Evolutionary conservation across 2,329 filamentous ascomycete genomes (phyloP).

Genomic region (Apiospora marii): DNA sequence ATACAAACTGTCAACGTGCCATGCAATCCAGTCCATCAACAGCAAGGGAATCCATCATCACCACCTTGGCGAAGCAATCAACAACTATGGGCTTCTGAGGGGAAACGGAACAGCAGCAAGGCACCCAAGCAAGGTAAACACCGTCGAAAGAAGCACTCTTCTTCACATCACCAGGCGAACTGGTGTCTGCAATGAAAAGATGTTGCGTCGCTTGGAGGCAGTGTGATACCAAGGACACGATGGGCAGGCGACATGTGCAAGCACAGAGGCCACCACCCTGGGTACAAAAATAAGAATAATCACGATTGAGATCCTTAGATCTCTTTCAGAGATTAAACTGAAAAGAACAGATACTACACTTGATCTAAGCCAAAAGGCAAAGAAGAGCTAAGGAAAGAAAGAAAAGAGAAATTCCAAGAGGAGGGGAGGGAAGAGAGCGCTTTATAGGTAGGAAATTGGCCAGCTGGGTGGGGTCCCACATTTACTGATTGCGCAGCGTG

Average conservation of each 20-base stretch:
- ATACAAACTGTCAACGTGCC: background rate
- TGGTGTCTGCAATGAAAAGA: conserved; percentile 67
- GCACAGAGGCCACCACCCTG: conserved; percentile 68
- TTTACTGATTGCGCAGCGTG: background rate
- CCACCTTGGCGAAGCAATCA: background rate
- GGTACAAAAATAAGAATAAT: conserved; percentile 84
- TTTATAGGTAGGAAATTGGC: background rate
- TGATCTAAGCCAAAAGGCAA: conserved; percentile 70
- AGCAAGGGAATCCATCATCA: background rate
- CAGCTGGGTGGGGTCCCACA: background rate
- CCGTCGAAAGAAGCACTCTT: conserved; percentile 48
- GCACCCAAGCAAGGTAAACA: background rate
- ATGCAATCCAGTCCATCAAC: background rate
- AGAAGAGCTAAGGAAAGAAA: conserved; percentile 42
- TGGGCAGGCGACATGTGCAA: conserved; percentile 71
- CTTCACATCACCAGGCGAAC: conserved; percentile 63
- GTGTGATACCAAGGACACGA: conserved; percentile 81
- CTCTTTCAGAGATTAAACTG: conserved; percentile 95
- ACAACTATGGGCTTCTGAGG: too few species aligned
- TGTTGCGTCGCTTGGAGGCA: conserved; percentile 74
- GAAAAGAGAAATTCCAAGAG: conserved; percentile 25
- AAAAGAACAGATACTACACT: conserved; percentile 98
- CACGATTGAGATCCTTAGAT: conserved; percentile 74
- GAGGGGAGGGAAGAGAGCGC: background rate
- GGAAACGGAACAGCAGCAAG: background rate